Evolutionary conservation across 2,329 filamentous ascomycete genomes (phyloP).

Genomic region (Stemphylium lycopersici): DNA sequence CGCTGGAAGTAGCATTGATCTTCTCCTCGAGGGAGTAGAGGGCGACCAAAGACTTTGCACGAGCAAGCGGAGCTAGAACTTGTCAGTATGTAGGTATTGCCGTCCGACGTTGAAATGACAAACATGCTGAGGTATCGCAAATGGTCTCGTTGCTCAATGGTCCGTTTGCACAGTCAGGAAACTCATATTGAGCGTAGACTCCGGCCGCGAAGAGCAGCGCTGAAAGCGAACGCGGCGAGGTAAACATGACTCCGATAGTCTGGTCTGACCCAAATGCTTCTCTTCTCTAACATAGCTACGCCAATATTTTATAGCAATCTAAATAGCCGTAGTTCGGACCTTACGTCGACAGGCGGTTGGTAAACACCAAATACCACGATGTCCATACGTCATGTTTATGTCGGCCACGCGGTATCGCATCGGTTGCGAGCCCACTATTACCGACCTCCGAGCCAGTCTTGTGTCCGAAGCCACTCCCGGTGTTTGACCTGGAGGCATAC

Average conservation of each 20-base stretch:
- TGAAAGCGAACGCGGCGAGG: slow-evolving; percentile 11
- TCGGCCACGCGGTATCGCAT: slow-evolving; percentile 6
- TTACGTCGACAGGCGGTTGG: neutral
- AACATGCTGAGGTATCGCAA: slow-evolving; percentile 55
- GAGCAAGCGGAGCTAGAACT: slow-evolving; percentile 28
- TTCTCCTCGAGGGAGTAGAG: slow-evolving; percentile 49
- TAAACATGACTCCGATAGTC: slow-evolving; percentile 16
- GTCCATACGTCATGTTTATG: slow-evolving; percentile 20
- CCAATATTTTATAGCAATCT: slow-evolving; percentile 19
- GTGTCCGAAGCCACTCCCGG: slow-evolving; percentile 16
- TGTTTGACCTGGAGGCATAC: slow-evolving; percentile 9
- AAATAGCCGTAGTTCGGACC: slow-evolving; percentile 25
- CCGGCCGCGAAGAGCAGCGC: slow-evolving; percentile 17
- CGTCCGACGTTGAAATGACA: neutral
- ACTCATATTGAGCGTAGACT: slow-evolving; percentile 33
- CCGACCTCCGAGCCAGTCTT: slow-evolving; percentile 8
- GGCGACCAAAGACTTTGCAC: slow-evolving; percentile 33
- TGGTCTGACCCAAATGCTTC: neutral
- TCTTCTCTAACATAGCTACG: neutral
- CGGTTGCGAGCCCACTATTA: slow-evolving; percentile 7
- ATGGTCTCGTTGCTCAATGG: slow-evolving; percentile 58
- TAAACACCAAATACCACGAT: slow-evolving; percentile 11
- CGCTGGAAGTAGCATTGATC: slow-evolving; percentile 60
- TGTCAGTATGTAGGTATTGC: neutral
- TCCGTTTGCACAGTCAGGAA: slow-evolving; percentile 60